A percentile compares a stretch with the other conserved stretches of the same genome.
Conservation (phyloP, 257 asterid species). For the Linderniella brevidens region DNA sequence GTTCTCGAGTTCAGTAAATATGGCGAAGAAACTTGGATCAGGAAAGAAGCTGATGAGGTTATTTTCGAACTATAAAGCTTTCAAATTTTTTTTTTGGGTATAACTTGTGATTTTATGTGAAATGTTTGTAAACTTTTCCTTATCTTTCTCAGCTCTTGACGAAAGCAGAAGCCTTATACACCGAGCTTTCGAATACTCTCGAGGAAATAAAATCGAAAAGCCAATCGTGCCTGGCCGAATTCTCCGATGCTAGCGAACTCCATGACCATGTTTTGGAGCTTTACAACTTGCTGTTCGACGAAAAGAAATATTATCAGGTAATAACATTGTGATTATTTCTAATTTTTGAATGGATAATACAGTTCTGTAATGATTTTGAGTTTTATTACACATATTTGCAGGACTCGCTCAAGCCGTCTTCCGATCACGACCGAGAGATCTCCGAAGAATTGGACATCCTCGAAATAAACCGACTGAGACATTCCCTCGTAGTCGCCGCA, state of each 20-base stretch:
- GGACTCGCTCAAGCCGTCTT: slow-evolving; percentile 37
- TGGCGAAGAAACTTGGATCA: slow-evolving; percentile 49
- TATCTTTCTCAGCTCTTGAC: slow-evolving; percentile 43
- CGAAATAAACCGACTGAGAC: slow-evolving; percentile 61
- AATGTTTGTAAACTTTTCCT: slow-evolving; percentile 10
- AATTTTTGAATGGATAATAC: too few species aligned
- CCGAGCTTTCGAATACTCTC: slow-evolving; percentile 49
- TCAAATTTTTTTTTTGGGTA: background rate
- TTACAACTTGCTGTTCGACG: slow-evolving; percentile 35
- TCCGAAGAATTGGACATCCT: slow-evolving; percentile 43
- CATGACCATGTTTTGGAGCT: slow-evolving; percentile 38
- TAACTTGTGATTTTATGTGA: background rate
- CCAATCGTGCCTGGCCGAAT: slow-evolving; percentile 26
- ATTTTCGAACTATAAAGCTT: slow-evolving; percentile 3
- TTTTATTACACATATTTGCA: slow-evolving; percentile 8
- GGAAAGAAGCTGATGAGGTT: slow-evolving; percentile 69
- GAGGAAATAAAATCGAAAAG: slow-evolving; percentile 30
- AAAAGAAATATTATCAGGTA: slow-evolving; percentile 38
- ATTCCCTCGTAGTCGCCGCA: slow-evolving; percentile 51
- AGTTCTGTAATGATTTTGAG: too few species aligned
- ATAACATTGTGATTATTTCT: background rate
- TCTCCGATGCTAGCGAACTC: slow-evolving; percentile 36
- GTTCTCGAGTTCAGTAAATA: slow-evolving; percentile 53
- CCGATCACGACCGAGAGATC: slow-evolving; percentile 3
- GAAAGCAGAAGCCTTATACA: slow-evolving; percentile 49